Evolutionary conservation across 148 eudicot genomes (phyloP).

Genomic region (Polygonum maritimum): DNA sequence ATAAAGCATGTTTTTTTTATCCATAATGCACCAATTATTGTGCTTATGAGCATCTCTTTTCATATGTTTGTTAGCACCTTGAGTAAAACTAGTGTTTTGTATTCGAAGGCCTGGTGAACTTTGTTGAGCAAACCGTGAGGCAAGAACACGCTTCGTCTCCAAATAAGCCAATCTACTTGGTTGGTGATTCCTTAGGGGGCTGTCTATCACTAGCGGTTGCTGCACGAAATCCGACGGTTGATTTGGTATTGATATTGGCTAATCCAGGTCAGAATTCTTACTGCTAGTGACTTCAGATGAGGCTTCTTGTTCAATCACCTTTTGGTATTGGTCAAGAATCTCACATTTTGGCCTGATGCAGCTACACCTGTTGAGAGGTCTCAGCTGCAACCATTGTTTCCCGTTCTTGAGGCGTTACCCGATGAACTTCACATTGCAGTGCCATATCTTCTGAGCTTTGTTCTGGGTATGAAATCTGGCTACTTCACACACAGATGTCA

Average conservation of each 20-base stretch:
- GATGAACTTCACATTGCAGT: conserved; percentile 52
- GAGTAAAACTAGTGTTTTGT: not conserved
- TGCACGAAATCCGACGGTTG: conserved; percentile 71
- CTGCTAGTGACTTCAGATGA: not conserved
- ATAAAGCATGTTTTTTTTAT: not conserved
- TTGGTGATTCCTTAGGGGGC: conserved; percentile 96
- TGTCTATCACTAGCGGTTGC: conserved; percentile 90
- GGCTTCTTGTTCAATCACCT: not conserved
- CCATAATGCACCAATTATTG: not conserved
- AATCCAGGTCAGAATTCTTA: conserved; percentile 71
- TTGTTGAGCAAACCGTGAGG: conserved; percentile 58
- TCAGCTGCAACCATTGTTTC: conserved; percentile 71
- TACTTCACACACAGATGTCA: not conserved
- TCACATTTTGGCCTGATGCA: conserved; percentile 19
- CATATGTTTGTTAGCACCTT: not conserved
- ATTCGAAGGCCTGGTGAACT: conserved; percentile 54
- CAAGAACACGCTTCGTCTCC: conserved; percentile 57
- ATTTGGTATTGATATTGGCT: conserved; percentile 73
- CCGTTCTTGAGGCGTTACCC: conserved; percentile 69
- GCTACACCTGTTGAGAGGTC: conserved; percentile 90
- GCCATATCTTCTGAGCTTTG: conserved; percentile 79
- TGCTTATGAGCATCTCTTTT: not conserved
- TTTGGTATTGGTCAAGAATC: not conserved
- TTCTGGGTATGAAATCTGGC: conserved; percentile 54
- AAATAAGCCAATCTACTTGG: conserved; percentile 77